Evolutionary conservation across 1,139 yeast genomes (phyloP), one percentile per base, ranked within the genome.

Genomic region (Candida freyschussii): DNA sequence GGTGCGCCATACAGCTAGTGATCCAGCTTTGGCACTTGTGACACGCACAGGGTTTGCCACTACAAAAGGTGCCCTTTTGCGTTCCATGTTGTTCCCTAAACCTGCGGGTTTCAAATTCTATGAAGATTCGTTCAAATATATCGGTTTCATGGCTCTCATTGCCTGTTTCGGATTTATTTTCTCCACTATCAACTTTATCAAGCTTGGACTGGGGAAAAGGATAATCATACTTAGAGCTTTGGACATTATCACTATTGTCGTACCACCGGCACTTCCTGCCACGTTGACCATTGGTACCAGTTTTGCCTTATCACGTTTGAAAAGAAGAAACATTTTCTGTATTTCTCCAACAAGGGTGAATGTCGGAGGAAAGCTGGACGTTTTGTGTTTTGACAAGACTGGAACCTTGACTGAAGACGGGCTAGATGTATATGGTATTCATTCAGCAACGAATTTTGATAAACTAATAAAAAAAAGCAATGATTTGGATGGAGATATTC

Each of bases 371-470:
- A 87, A 91, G 50, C 57, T 93, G 17, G 97, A 91, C 53, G 75
- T 85, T 3, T 67, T 87, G 53, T 86, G 96, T 51, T 91, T 93
- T 59, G 99, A 91, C 61, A 91, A 91, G 55, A 91, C 99, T 0
- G 99, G 99, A 2, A 91, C 99, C 0, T 65, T 91, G 45, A 91
- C 99, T 0, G 98, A 91, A 55, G 98, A 91, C 56, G 98, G 97
- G 0, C 65, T 91, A 30, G 97, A 89, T 56, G 86, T 93, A 6
- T 67, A 87, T 50, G 98, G 98, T 4, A 77, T 89, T 12, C 95
- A 85, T 50, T 60, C 80, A 6, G 69, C 74, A 2, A 64, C 69
- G 21, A 29, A 32, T 27, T 79, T 81, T 52, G 70, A 72, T 26
- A 70, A 65, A 0, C 46, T 81, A 33, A 52, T 65, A 5, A 53